phyloP scores from a whole-genome alignment of 2,329 filamentous ascomycete genomes.

The Gnomoniopsis smithogilvyi region DNA sequence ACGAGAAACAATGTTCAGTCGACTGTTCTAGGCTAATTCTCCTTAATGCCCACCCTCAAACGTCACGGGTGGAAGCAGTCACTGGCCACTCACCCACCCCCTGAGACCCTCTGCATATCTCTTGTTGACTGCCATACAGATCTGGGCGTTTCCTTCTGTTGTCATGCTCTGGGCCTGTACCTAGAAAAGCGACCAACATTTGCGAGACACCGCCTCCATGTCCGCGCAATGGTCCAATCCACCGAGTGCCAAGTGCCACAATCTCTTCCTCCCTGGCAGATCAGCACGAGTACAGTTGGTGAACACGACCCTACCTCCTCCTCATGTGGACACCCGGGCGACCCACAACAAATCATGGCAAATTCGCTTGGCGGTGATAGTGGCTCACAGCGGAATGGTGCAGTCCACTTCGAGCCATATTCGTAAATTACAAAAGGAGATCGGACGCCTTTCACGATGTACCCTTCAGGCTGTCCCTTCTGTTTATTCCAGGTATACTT shows the following conservation, averaged over 20 bases:
- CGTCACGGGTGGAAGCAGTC: too few species aligned
- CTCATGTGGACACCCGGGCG: constrained; percentile 10
- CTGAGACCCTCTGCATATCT: too few species aligned
- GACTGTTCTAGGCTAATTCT: too few species aligned
- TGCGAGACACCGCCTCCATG: too few species aligned
- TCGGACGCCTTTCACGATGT: constrained; percentile 8
- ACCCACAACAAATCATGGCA: constrained; percentile 12
- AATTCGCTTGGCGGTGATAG: constrained; percentile 7
- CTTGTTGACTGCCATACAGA: too few species aligned
- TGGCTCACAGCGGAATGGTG: constrained; percentile 2
- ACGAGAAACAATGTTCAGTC: not conserved
- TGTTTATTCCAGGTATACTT: constrained; percentile 7
- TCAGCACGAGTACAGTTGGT: constrained; percentile 1
- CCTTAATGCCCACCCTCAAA: too few species aligned
- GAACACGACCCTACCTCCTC: constrained; percentile 4
- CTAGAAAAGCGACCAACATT: too few species aligned
- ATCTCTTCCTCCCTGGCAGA: constrained; percentile 1
- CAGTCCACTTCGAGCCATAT: constrained; percentile 11
- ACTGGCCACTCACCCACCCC: too few species aligned
- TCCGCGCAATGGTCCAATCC: too few species aligned
- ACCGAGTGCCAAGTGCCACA: not conserved
- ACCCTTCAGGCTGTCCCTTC: not conserved
- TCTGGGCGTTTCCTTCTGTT: too few species aligned
- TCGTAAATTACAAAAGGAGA: constrained; percentile 19
- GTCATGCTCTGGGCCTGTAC: too few species aligned